Evolutionary conservation across 2,329 filamentous ascomycete genomes (phyloP).

Genomic region (Clarireedia hainanense): DNA sequence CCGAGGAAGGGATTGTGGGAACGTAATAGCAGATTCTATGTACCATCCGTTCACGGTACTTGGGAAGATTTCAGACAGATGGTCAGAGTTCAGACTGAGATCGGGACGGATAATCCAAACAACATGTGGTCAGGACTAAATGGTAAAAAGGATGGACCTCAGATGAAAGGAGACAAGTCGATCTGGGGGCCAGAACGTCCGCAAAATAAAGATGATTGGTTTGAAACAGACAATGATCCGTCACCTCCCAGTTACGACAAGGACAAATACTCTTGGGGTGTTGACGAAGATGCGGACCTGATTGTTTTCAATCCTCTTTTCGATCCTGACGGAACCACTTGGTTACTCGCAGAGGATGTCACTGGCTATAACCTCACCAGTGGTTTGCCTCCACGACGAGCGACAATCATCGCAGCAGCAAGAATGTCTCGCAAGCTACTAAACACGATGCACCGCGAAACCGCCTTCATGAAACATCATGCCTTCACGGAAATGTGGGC

Average conservation of each 20-base stretch:
- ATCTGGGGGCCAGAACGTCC: constrained; percentile 82
- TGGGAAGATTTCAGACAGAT: constrained; percentile 78
- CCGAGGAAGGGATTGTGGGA: constrained; percentile 78
- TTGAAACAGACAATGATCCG: constrained; percentile 66
- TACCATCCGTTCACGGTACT: constrained; percentile 65
- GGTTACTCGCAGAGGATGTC: constrained; percentile 75
- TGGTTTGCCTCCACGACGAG: constrained; percentile 62
- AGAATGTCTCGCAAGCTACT: constrained; percentile 76
- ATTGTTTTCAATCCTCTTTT: constrained; percentile 91
- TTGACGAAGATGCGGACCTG: constrained; percentile 82
- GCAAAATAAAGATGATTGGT: constrained; percentile 58
- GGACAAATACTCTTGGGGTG: constrained; percentile 79
- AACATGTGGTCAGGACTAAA: constrained; percentile 54
- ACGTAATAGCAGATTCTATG: constrained; percentile 68
- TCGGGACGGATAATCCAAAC: constrained; percentile 56
- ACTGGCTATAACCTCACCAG: constrained; percentile 69
- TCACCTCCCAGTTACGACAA: constrained; percentile 66
- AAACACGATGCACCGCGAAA: constrained; percentile 84
- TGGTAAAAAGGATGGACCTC: constrained; percentile 22
- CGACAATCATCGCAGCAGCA: constrained; percentile 81
- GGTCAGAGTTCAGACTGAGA: constrained; percentile 67
- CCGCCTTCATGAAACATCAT: constrained; percentile 73
- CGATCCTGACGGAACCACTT: constrained; percentile 79
- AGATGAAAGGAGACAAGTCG: constrained; percentile 46
- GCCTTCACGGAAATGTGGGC: constrained; percentile 98